A percentile compares a stretch with the other conserved stretches of the same genome.
Conservation (phyloP, 345 rosid species). For the Eucalyptus erythrocorys region DNA sequence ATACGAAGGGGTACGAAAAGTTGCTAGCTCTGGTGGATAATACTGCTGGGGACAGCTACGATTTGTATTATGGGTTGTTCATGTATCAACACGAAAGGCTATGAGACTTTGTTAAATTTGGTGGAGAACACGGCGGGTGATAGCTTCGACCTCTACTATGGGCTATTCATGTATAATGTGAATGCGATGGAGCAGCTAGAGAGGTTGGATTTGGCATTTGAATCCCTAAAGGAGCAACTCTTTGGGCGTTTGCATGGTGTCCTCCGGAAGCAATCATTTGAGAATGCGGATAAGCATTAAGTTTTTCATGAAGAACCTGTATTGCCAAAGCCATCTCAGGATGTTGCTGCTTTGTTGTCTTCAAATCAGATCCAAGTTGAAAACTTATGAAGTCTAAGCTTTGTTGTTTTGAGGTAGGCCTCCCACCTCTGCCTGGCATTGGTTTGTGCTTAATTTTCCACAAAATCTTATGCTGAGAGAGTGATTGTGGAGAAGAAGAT, state of each 20-base stretch:
- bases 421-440: background rate
- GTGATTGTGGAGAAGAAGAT: background rate
- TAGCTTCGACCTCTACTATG: slow-evolving; percentile 78
- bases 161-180: slow-evolving; percentile 52
- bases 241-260: slow-evolving; percentile 51
- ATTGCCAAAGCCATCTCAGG: background rate
- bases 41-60: slow-evolving; percentile 55
- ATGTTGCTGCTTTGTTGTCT: background rate
- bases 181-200: slow-evolving; percentile 57
- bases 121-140: slow-evolving; percentile 79
- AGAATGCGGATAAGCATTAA: slow-evolving; percentile 1
- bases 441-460: background rate
- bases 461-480: background rate
- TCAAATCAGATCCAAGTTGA: background rate
- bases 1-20: slow-evolving; percentile 38
- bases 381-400: background rate
- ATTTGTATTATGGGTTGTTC: slow-evolving; percentile 73
- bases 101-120: slow-evolving; percentile 61
- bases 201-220: slow-evolving; percentile 58
- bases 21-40: slow-evolving; percentile 39
- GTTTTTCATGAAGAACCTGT: background rate
- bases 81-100: slow-evolving; percentile 55
- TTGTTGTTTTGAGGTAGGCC: background rate
- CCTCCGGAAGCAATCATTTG: slow-evolving; percentile 43
- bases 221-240: slow-evolving; percentile 61